Conservation (phyloP, 2,329 filamentous ascomycete species). For the Beauveria medogensis region DNA sequence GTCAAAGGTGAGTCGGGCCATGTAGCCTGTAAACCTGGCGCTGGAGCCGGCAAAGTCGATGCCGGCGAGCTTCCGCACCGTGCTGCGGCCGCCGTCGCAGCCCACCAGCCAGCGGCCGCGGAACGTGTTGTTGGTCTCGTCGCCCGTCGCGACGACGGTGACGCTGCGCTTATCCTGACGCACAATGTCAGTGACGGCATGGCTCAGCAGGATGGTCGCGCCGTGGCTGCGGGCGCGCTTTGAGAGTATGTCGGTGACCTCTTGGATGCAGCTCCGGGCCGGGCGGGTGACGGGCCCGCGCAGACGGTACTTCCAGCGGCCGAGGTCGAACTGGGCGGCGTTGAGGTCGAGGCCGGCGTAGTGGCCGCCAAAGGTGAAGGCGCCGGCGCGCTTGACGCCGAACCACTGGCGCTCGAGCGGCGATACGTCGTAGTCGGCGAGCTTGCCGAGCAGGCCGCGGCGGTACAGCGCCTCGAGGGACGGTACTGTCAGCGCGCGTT, state of each 20-base stretch:
- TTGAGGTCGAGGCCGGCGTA: constrained; percentile 25
- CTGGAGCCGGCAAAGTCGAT: constrained; percentile 30
- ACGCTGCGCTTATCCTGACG: constrained; percentile 17
- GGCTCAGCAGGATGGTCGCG: constrained; percentile 21
- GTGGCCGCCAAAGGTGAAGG: constrained; percentile 22
- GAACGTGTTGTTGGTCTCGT: neutral
- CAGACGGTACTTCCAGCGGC: constrained; percentile 24
- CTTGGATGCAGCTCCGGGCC: constrained; percentile 16
- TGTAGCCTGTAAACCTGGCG: constrained; percentile 28
- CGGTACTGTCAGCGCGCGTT: constrained; percentile 25
- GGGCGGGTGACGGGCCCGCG: constrained; percentile 20
- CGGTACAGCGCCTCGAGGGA: constrained; percentile 30
- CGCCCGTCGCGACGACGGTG: constrained; percentile 14
- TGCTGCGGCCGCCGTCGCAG: constrained; percentile 34
- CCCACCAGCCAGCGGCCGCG: constrained; percentile 29
- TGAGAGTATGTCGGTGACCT: constrained; percentile 15
- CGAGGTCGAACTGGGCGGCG: constrained; percentile 20
- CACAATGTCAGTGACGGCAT: constrained; percentile 17
- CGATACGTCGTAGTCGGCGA: constrained; percentile 15
- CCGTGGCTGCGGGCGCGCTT: constrained; percentile 20
- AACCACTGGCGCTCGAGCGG: constrained; percentile 13
- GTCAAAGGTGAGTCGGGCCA: constrained; percentile 25
- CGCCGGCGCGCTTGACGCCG: constrained; percentile 1
- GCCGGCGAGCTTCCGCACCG: constrained; percentile 28
- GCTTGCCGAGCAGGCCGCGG: constrained; percentile 27